Evolutionary conservation across 2,329 filamentous ascomycete genomes (phyloP).

Genomic region (Metarhizium anisopliae): DNA sequence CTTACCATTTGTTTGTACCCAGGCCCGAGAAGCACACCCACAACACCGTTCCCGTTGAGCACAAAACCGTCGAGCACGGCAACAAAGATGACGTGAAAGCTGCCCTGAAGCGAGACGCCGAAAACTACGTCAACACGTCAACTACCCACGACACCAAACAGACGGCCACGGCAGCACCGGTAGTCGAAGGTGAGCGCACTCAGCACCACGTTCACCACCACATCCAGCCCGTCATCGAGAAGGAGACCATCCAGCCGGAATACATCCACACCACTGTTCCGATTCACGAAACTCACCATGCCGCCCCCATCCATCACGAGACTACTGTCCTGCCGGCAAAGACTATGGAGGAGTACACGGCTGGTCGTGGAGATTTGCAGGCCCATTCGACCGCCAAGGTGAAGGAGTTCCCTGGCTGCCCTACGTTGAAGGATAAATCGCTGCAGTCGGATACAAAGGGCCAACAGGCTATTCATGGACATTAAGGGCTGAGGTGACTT

Average conservation of each 20-base stretch:
- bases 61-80: conserved; percentile 53
- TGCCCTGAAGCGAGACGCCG: conserved; percentile 41
- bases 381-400: conserved; percentile 44
- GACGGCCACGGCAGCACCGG: conserved; percentile 15
- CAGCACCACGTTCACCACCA: conserved; percentile 52
- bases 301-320: conserved; percentile 55
- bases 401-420: conserved; percentile 54
- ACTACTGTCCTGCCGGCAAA: conserved; percentile 56
- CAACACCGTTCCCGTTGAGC: conserved; percentile 48
- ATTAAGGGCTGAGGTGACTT: not conserved
- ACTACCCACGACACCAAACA: conserved; percentile 21
- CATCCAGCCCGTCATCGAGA: conserved; percentile 62
- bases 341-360: conserved; percentile 53
- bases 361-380: conserved; percentile 34
- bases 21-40: conserved; percentile 54
- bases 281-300: conserved; percentile 64
- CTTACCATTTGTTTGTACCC: not conserved
- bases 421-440: conserved; percentile 23
- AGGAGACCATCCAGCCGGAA: conserved; percentile 57
- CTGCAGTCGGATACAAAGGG: not conserved
- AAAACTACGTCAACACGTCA: conserved; percentile 19
- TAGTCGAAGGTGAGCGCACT: conserved; percentile 19
- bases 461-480: not conserved
- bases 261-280: conserved; percentile 65
- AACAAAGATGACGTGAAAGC: conserved; percentile 37